phyloP scores from a whole-genome alignment of 116 monocot species.

The Posidonia oceanica region DNA sequence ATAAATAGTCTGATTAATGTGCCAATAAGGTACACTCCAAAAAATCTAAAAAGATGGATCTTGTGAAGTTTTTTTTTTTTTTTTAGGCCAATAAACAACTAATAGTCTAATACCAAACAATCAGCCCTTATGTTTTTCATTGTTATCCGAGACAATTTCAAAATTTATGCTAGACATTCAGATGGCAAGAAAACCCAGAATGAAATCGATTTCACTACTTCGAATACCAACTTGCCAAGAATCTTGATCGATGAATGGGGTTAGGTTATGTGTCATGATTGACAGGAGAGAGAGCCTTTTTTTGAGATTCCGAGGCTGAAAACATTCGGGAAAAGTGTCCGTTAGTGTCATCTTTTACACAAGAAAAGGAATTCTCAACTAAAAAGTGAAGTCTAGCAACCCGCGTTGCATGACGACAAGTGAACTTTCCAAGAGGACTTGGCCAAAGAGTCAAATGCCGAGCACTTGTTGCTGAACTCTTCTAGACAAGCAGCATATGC shows the following conservation, averaged over 20 bases:
- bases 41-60: no score
- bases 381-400: not conserved
- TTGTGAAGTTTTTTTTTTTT: no score
- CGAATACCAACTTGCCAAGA: no score
- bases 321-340: conserved; percentile 6
- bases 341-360: conserved; percentile 2
- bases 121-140: not conserved
- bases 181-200: not conserved
- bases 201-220: not conserved
- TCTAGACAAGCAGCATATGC: not conserved
- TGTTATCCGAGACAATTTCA: not conserved
- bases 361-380: not conserved
- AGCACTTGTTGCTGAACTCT: conserved; percentile 4
- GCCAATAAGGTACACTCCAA: no score
- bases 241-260: no score
- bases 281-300: not conserved
- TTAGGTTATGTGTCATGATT: no score
- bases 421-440: conserved; percentile 37
- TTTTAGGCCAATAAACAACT: no score
- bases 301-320: conserved; percentile 8
- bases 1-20: no score
- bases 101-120: not conserved
- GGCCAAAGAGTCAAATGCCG: conserved; percentile 24
- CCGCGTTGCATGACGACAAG: conserved; percentile 6
- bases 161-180: not conserved